Evolutionary conservation across 805 yeast species (phyloP), one percentile per base, ranked within the genome.

Genomic region (Starmerella stellata): DNA sequence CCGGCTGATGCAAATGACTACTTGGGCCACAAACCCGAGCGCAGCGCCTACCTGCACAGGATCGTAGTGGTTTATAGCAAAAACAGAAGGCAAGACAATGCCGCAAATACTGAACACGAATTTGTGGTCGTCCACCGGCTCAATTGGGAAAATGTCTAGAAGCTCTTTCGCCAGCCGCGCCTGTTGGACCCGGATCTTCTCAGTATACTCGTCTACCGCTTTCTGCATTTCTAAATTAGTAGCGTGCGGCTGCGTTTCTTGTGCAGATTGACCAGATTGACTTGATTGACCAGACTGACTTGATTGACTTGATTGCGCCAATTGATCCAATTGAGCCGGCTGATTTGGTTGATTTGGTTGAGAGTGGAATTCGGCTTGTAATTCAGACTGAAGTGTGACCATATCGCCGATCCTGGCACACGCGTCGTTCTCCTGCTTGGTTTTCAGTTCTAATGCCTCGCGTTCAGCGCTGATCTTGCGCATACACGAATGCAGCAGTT

Each of bases 21-120:
- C 47, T 23, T 66, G 66, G 2, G 66, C 57, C 3, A 66, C 58
- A 39, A 61, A 61, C 2, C 74, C 73, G 20, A 69, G 50, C n/a
- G 70, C 63, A 0, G 73, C 65, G 30, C 64, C 70, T 0, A 64
- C 57, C 35, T 62, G 61, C 9, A 56, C 57, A 16, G 65, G 65
- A 37, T 62, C 52, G 44, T 32, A 52, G 23, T 41, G 57, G 34
- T 44, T 42, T 30, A 49, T 44, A 34, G 50, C 45, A 20, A 44
- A 47, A 36, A 49, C 48, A 9, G 54, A 50, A 4, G 62, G 60
- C 9, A 61, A 46, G 19, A 49, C 48, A 11, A 59, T 38, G 13
- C 56, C 60, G 27, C 61, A 49, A n/a, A 61, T 59, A 15, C 60
- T 48, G 44, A 59, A 60, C 32, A 47, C 52, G 38, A 52, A 50